Evolutionary conservation across 1,139 yeast genomes (phyloP).

Genomic region (Lodderomyces orthopsilosis): DNA sequence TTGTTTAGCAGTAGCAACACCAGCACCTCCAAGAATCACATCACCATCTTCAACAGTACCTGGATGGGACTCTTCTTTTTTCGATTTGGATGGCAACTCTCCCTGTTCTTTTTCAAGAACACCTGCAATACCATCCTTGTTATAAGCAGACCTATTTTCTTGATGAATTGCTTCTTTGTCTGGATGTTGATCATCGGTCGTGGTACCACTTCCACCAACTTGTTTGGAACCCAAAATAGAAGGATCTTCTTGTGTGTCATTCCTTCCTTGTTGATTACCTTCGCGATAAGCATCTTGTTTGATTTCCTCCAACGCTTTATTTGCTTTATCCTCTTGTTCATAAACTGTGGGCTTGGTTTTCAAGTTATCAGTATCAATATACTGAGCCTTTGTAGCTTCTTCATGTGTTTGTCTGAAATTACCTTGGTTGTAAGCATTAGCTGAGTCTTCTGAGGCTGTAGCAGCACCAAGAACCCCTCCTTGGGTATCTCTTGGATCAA

Average conservation of each 20-base stretch:
- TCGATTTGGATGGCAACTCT: slow-evolving; percentile 1
- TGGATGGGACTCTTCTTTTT: slow-evolving; percentile 1
- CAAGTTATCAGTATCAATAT: slow-evolving; percentile 22
- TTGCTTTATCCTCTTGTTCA: slow-evolving; percentile 17
- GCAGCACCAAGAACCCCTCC: slow-evolving; percentile 13
- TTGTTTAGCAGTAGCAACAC: slow-evolving; percentile 6
- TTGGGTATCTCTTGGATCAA: slow-evolving; percentile 34
- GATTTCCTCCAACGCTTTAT: slow-evolving; percentile 15
- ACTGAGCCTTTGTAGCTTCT: slow-evolving; percentile 22
- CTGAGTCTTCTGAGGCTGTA: slow-evolving; percentile 6
- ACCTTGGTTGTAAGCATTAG: slow-evolving; percentile 17
- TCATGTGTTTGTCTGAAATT: slow-evolving; percentile 1
- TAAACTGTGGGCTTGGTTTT: slow-evolving; percentile 33
- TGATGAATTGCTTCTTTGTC: slow-evolving; percentile 27
- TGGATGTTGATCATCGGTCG: slow-evolving; percentile 7
- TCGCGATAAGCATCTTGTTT: slow-evolving; percentile 18
- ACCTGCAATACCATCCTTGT: slow-evolving; percentile 23
- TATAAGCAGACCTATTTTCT: slow-evolving; percentile 32
- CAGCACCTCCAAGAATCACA: slow-evolving; percentile 6
- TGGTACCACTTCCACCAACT: slow-evolving; percentile 6
- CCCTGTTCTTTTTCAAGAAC: slow-evolving; percentile 14
- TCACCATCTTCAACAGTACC: slow-evolving; percentile 3
- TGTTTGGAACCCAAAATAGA: slow-evolving; percentile 6
- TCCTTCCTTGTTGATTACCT: slow-evolving; percentile 12
- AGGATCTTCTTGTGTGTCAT: slow-evolving; percentile 8